Evolutionary conservation across 2,329 filamentous ascomycete genomes (phyloP), one percentile per base, ranked within the genome.

Genomic region (Colletotrichum musicola): DNA sequence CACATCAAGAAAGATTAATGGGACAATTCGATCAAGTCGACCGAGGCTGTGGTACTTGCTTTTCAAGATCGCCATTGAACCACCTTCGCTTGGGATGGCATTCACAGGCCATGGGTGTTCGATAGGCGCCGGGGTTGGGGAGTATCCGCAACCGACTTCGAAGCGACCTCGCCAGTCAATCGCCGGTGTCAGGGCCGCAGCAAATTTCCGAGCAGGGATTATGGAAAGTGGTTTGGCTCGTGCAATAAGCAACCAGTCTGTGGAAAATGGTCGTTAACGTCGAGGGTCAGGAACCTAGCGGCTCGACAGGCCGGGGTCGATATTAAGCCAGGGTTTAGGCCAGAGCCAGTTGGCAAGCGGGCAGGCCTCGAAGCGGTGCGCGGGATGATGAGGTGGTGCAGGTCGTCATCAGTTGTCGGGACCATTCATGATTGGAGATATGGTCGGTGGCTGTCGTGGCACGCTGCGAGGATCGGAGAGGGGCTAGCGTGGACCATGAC

Each of bases 151-250:
- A 35, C 38, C 25, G 44, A 54, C 38, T 13, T 66, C 27, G 57
- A 66, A 62, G 49, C 35, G 51, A 56, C 42, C 58, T 51, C 44
- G 40, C 51, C 55, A 61, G 35, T 22, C 42, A 57, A 44, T 49
- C 42, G 27, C 40, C 53, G 40, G 46, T 64, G 30, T 60, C 20
- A 55, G 47, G 27, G 59, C 47, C 25, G 55, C 49, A 68, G 49
- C 47, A 55, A 64, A 55, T 68, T 64, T 68, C 60, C 47, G 61
- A 44, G 40, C 61, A 64, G 54, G 61, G 65, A 44, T 42, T 22
- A 6, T 25, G 49, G 40, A 54, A 59, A 35, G 40, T 35, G 44
- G 25, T 57, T 55, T 38, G n/a, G 20, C 25, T 46, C 25, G 53
- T 18, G 44, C 18, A 18, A 68, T 27, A 53, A 25, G 22, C 27